Evolutionary conservation across 495 filamentous ascomycete genomes (phyloP), one percentile per base, ranked within the genome.

Genomic region (Elaphomyces granulatus): DNA sequence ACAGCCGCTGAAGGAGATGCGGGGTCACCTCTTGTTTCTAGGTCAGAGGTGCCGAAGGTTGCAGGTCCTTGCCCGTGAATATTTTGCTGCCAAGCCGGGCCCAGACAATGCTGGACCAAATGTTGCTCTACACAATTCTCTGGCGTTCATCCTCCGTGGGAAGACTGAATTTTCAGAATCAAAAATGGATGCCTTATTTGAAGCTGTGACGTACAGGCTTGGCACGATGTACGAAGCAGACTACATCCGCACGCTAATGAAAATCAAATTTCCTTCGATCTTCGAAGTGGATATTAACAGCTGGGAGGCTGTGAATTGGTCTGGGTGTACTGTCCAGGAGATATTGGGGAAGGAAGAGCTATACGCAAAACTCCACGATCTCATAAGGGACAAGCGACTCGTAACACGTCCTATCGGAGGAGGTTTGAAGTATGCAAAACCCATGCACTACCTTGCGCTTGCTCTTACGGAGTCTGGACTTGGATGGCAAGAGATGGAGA

Each of bases 51-150:
- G 15, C 15, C 20, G 16, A 37, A 12, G 14, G 19, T 18, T 20
- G 19, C 18, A 36, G 34, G 20, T n/a, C 17, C 15, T 9, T 20
- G 35, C 35, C 15, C 10, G 35, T 10, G 15, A 37, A 21, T 37
- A 37, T 14, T 21, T 37, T 9, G 20, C 35, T 9, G 8, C 35
- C 14, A 12, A 12, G 6, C 35, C 35, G 14, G 35, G 35, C 9
- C 15, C 14, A 12, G 3, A 61, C 50, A 38, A 64, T 63, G 32
- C 61, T 64, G 38, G 62, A 63, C 43, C 60, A 40, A 17, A 59
- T 52, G 18, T 41, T 48, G 4, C 45, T 47, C 3, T 50, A 45
- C 3, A 34, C 43, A 0, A 48, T 49, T 4, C 48, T 30, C 30
- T 53, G 40, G 2, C 46, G 49, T 12, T 3, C 9, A 10, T 37